phyloP scores from a whole-genome alignment of 768 basidiomycete genomes.

The Coprinopsis strossmayeri region DNA sequence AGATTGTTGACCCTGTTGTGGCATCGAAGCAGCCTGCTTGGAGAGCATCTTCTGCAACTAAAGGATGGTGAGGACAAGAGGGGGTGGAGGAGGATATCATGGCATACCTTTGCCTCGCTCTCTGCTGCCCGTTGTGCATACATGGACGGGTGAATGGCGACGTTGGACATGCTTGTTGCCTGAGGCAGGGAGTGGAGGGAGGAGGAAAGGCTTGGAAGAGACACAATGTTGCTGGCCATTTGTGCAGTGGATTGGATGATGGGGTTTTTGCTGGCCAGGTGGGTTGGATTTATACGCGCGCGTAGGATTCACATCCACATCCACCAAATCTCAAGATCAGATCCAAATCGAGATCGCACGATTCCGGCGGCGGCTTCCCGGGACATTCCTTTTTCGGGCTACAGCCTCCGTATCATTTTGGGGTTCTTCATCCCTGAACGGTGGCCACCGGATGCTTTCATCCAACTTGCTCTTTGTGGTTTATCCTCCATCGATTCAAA shows the following conservation, averaged over 20 bases:
- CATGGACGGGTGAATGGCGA: conserved; percentile 65
- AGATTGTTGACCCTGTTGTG: conserved; percentile 24
- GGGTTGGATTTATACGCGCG: neutral
- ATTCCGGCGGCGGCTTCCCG: conserved; percentile 25
- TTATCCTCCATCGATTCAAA: too few species aligned
- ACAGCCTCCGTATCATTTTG: conserved; percentile 20
- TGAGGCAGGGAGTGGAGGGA: conserved; percentile 64
- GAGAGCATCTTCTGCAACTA: conserved; percentile 63
- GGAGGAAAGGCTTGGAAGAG: conserved; percentile 67
- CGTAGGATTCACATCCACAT: neutral
- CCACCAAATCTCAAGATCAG: conserved; percentile 14
- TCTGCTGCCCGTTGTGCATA: conserved; percentile 61
- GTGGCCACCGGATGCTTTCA: conserved; percentile 7
- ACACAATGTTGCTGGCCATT: conserved; percentile 42
- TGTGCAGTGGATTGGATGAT: conserved; percentile 12
- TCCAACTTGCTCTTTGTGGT: conserved; percentile 7
- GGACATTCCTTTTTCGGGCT: conserved; percentile 6
- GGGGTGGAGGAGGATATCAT: neutral
- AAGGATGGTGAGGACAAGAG: conserved; percentile 4
- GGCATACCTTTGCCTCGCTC: conserved; percentile 68
- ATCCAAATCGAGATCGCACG: conserved; percentile 16
- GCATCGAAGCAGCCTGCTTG: conserved; percentile 29
- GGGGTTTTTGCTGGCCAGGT: conserved; percentile 16
- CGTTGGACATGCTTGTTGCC: conserved; percentile 61
- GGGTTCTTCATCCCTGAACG: conserved; percentile 22